Percentiles rank a stretch among this genome's conserved stretches.
Evolutionary conservation across 1,284 basidiomycete species (phyloP).

Genomic region (Microstroma glucosiphilum): DNA sequence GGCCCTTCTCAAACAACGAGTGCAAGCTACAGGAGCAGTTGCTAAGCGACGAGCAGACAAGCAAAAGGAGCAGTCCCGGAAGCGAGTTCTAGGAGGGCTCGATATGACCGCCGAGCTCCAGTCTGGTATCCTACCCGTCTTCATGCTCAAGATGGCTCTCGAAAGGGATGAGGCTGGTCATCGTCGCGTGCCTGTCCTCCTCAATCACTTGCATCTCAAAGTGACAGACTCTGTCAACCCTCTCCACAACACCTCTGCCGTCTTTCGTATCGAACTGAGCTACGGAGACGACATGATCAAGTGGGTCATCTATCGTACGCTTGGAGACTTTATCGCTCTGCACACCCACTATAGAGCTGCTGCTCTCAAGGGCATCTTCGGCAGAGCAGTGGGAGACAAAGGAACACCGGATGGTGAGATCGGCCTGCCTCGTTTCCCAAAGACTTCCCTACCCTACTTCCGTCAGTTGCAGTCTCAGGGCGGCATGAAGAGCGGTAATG

Average conservation of each 20-base stretch:
- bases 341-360: slow-evolving; percentile 87
- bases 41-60: slow-evolving; percentile 5
- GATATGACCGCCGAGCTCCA: slow-evolving; percentile 16
- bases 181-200: slow-evolving; percentile 74
- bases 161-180: slow-evolving; percentile 82
- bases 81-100: slow-evolving; percentile 12
- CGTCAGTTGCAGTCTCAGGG: slow-evolving; percentile 59
- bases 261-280: slow-evolving; percentile 90
- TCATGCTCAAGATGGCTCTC: slow-evolving; percentile 69
- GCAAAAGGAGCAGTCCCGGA: not conserved
- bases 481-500: slow-evolving; percentile 54
- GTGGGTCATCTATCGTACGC: slow-evolving; percentile 92
- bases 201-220: slow-evolving; percentile 76
- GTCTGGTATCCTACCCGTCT: slow-evolving; percentile 21
- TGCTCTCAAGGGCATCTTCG: slow-evolving; percentile 39
- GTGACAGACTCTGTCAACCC: slow-evolving; percentile 81
- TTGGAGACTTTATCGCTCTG: slow-evolving; percentile 83
- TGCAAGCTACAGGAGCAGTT: slow-evolving; percentile 8
- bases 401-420: slow-evolving; percentile 53
- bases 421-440: slow-evolving; percentile 84
- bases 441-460: slow-evolving; percentile 76
- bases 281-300: slow-evolving; percentile 83
- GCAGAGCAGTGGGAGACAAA: slow-evolving; percentile 23
- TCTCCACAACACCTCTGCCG: slow-evolving; percentile 67
- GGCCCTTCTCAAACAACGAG: slow-evolving; percentile 11